Percentiles rank a stretch among this genome's conserved stretches.
phyloP scores from a whole-genome alignment of 2,329 filamentous ascomycete genomes.

The Clathrospora elynae region DNA sequence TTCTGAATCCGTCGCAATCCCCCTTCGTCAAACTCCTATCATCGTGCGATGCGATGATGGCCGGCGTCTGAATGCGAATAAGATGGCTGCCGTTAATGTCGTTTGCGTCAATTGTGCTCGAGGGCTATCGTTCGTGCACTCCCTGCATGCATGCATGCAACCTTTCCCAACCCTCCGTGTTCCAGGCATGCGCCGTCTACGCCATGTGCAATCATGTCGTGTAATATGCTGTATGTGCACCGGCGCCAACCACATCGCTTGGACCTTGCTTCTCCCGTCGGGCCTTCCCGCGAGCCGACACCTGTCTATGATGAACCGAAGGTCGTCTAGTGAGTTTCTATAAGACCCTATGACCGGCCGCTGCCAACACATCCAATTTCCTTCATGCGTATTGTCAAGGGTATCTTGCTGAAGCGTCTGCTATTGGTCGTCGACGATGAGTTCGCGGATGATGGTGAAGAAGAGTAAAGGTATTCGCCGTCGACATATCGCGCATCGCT shows the following conservation, averaged over 20 bases:
- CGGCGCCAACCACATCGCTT: too few species aligned
- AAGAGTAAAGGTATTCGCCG: slow-evolving; percentile 85
- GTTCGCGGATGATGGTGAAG: slow-evolving; percentile 42
- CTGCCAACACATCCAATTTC: slow-evolving; percentile 39
- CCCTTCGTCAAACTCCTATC: too few species aligned
- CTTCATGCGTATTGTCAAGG: slow-evolving; percentile 39
- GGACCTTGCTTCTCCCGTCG: neutral
- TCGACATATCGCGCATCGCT: slow-evolving; percentile 91
- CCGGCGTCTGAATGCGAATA: too few species aligned
- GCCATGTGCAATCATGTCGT: neutral
- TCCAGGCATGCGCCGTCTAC: neutral
- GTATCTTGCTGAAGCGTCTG: slow-evolving; percentile 45
- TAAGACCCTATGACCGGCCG: slow-evolving; percentile 27
- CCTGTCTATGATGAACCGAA: neutral
- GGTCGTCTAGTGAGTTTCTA: neutral
- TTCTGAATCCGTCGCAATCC: too few species aligned
- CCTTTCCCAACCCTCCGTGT: neutral
- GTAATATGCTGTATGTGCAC: neutral
- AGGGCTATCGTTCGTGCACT: neutral
- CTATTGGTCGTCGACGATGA: slow-evolving; percentile 32
- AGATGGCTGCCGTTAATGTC: neutral
- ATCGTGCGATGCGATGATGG: too few species aligned
- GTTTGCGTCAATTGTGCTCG: neutral
- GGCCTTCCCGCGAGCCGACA: neutral
- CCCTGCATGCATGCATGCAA: neutral